These are phyloP conservation scores for Ocimum tenuiflorum DNA, from an alignment of 257 asterid species.

Conservation along the genomic window DNA sequence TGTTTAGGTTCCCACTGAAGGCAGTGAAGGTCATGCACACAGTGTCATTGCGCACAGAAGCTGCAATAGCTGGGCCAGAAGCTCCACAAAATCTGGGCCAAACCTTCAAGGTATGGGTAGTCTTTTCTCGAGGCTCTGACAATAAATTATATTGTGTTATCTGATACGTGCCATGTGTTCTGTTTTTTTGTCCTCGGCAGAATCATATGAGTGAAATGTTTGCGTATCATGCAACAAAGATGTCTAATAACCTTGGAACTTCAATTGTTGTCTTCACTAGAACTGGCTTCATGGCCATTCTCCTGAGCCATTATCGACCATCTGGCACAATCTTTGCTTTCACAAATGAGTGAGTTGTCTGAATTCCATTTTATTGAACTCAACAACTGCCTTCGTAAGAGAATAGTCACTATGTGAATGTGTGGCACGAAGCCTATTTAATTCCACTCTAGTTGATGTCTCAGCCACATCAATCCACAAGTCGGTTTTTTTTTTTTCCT, in stretches of 20 bases:
- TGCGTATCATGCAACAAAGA: conserved; percentile 92
- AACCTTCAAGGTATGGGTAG: conserved; percentile 65
- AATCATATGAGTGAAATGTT: conserved; percentile 98
- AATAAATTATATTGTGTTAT: not conserved
- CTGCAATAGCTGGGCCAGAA: conserved; percentile 61
- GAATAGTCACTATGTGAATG: not conserved
- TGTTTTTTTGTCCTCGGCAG: conserved; percentile 38
- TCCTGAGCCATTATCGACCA: conserved; percentile 88
- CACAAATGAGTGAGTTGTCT: conserved; percentile 78
- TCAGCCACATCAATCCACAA: no score
- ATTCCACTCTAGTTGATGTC: not conserved
- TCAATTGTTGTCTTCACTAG: conserved; percentile 87
- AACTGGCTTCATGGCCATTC: conserved; percentile 88
- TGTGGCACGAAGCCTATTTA: not conserved
- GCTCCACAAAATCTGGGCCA: conserved; percentile 67
- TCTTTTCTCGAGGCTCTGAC: conserved; percentile 7
- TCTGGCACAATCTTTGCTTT: conserved; percentile 91
- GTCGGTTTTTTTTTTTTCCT: not conserved
- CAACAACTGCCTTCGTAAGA: not conserved
- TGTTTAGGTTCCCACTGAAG: conserved; percentile 69
- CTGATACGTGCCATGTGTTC: not conserved
- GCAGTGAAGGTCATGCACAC: conserved; percentile 97
- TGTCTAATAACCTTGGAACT: conserved; percentile 90
- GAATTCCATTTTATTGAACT: not conserved
- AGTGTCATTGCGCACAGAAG: conserved; percentile 78